These are phyloP conservation scores for Phyllosticta paracitricarpa DNA, from an alignment of 2,329 filamentous ascomycete genomes.

Conservation along the genomic window DNA sequence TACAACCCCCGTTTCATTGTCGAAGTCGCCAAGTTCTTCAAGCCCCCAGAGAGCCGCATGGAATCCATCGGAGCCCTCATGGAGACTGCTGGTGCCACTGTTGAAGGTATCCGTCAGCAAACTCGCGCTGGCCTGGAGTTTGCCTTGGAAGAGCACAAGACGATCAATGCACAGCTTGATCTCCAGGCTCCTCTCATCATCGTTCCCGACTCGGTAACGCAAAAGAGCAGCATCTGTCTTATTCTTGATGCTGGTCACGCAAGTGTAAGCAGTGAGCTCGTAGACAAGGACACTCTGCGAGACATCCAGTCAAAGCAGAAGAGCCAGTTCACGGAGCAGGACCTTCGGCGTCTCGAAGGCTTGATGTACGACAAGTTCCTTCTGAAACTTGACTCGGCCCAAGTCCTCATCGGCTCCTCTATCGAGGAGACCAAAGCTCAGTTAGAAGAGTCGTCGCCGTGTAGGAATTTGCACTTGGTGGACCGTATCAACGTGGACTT, in stretches of 20 bases:
- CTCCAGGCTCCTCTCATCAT: conserved; percentile 94
- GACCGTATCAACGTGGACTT: conserved; percentile 98
- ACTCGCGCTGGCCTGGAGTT: conserved; percentile 94
- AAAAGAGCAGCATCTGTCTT: conserved; percentile 70
- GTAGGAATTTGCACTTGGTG: conserved; percentile 74
- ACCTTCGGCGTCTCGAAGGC: conserved; percentile 77
- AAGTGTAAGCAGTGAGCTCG: conserved; percentile 85
- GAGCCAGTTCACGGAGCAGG: conserved; percentile 76
- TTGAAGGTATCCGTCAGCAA: conserved; percentile 89
- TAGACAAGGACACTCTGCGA: conserved; percentile 80
- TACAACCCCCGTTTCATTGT: conserved; percentile 94
- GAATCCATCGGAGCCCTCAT: conserved; percentile 93
- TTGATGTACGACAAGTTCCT: conserved; percentile 98
- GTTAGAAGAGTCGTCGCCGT: conserved; percentile 56
- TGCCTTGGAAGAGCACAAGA: conserved; percentile 94
- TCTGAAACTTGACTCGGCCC: conserved; percentile 85
- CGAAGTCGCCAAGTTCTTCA: conserved; percentile 89
- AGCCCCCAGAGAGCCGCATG: conserved; percentile 93
- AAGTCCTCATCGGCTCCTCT: conserved; percentile 88
- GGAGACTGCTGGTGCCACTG: conserved; percentile 90
- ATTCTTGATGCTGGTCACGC: conserved; percentile 96
- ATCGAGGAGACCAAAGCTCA: conserved; percentile 84
- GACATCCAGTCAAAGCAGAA: conserved; percentile 87
- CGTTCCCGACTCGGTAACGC: conserved; percentile 83
- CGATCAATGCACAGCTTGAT: conserved; percentile 90